Base-by-base conservation (phyloP, 257 asterid species). In the Euphrasia confusa region DNA sequence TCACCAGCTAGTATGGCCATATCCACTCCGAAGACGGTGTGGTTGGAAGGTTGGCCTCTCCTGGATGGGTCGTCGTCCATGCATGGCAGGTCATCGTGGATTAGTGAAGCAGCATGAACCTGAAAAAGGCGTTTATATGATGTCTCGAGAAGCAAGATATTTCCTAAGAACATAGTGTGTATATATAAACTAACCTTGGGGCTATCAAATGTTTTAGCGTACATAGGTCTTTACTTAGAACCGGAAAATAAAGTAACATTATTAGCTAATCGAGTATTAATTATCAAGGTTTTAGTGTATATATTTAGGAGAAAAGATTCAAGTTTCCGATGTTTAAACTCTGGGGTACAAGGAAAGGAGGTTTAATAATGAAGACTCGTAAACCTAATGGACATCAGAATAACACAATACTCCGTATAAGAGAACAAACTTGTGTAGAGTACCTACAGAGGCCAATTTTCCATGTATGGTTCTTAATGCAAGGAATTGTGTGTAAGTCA, bases 1-100 rank as follows among this genome's bases (percentile, higher is more conserved):
- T 92, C 98, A 24, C 98, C 97, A 0, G 98, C 98, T 71, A 92
- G 74, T 58, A 92, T 89, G 14, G 99, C 99, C 97, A 92, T 92
- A 50, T 92, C 97, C 32, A 78, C 99, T 5, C 99, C 99, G 12
- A 75, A 89, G 15, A 75, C 63, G 3, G 97, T 92, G 87, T 92
- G 99, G 84, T 83, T 92, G 30, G 99, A 82, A 14, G 99, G 99
- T 53, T 72, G 72, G 45, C 99, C 99, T 61, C 99, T 81, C 52
- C 98, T 83, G 13, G 94, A 88, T 44, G 98, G 90, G 67, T 88
- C 98, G 47, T 92, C 96, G 52, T 92, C 98, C 98, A 92, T 92
- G 86, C 98, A 88, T 14, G 98, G 98, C 65, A 92, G 72, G 80
- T 92, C 99, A 64, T 92, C 99, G 42, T 92, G 99, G 60, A 92